Evolutionary conservation across 2,329 filamentous ascomycete species (phyloP).

Genomic region (Decorospora gaudefroyi): DNA sequence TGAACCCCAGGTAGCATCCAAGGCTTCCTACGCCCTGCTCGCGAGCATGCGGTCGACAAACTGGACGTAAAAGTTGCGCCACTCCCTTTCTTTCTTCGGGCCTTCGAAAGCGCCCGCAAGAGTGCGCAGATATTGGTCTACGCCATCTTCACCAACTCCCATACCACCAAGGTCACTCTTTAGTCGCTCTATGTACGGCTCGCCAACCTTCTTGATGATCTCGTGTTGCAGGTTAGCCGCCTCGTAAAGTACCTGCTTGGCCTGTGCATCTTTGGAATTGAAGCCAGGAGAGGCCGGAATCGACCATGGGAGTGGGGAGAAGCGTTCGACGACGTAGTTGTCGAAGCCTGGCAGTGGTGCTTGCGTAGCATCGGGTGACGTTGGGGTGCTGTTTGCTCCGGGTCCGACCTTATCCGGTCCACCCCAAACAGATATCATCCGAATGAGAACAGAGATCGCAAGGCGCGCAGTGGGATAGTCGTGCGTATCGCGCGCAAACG

Average conservation of each 20-base stretch:
- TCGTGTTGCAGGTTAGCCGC: conserved; percentile 84
- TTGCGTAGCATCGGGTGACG: conserved; percentile 56
- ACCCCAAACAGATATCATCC: conserved; percentile 88
- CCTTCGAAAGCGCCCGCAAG: conserved; percentile 44
- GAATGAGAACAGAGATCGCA: conserved; percentile 78
- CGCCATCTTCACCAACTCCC: conserved; percentile 66
- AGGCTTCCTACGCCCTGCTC: conserved; percentile 18
- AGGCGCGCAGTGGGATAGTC: conserved; percentile 70
- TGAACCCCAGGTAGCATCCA: conserved; percentile 6
- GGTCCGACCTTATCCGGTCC: conserved; percentile 68
- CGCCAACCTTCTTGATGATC: conserved; percentile 88
- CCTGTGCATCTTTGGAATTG: conserved; percentile 84
- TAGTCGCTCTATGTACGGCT: conserved; percentile 73
- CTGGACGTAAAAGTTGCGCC: conserved; percentile 52
- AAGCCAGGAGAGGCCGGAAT: conserved; percentile 79
- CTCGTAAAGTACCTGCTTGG: conserved; percentile 83
- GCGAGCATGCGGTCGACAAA: conserved; percentile 48
- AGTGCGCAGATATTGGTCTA: conserved; percentile 65
- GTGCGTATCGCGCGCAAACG: conserved; percentile 76
- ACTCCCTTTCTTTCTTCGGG: conserved; percentile 50
- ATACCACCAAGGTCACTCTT: conserved; percentile 68
- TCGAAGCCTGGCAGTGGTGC: conserved; percentile 81
- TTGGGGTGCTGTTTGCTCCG: conserved; percentile 37
- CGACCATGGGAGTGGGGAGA: conserved; percentile 89
- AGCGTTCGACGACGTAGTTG: conserved; percentile 83